Conservation (phyloP, 495 filamentous ascomycete species). For the Penicillium antarcticum region DNA sequence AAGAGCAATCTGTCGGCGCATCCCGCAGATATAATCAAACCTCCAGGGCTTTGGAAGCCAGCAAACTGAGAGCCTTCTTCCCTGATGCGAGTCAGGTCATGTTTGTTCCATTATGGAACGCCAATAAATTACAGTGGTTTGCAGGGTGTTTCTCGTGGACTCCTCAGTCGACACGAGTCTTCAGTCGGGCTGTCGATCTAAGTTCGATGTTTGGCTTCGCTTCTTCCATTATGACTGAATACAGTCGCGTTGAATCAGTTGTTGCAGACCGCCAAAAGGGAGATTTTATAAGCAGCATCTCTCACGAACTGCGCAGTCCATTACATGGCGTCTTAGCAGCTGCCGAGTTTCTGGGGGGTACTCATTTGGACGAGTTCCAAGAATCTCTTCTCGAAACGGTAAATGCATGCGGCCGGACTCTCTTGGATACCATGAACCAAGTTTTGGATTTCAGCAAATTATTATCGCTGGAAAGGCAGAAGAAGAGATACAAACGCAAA, state of each 20-base stretch:
- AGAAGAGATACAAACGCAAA: constrained; percentile 1
- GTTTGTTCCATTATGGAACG: constrained; percentile 57
- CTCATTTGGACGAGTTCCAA: constrained; percentile 27
- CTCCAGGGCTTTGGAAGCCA: constrained; percentile 23
- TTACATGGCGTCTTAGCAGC: constrained; percentile 66
- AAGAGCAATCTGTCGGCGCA: constrained; percentile 10
- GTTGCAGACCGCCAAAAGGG: constrained; percentile 51
- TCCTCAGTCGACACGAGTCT: constrained; percentile 23
- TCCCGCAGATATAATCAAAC: constrained; percentile 17
- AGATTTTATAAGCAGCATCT: constrained; percentile 70
- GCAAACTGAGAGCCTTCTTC: constrained; percentile 11
- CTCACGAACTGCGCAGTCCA: constrained; percentile 69
- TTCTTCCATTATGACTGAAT: constrained; percentile 64
- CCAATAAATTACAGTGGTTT: constrained; percentile 58
- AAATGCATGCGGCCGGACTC: constrained; percentile 60
- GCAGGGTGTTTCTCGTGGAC: constrained; percentile 56
- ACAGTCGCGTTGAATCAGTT: constrained; percentile 49
- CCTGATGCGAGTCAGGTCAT: constrained; percentile 25
- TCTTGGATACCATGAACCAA: constrained; percentile 50
- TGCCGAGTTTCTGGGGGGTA: constrained; percentile 49
- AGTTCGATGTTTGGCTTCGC: constrained; percentile 57
- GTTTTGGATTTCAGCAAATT: constrained; percentile 21
- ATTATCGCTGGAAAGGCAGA: constrained; percentile 11
- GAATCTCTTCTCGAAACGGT: constrained; percentile 59
- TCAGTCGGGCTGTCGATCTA: constrained; percentile 47